Percentiles rank a stretch among this genome's conserved stretches.
phyloP scores from a whole-genome alignment of 331 rosid genomes.

The Dryas integrifolia region DNA sequence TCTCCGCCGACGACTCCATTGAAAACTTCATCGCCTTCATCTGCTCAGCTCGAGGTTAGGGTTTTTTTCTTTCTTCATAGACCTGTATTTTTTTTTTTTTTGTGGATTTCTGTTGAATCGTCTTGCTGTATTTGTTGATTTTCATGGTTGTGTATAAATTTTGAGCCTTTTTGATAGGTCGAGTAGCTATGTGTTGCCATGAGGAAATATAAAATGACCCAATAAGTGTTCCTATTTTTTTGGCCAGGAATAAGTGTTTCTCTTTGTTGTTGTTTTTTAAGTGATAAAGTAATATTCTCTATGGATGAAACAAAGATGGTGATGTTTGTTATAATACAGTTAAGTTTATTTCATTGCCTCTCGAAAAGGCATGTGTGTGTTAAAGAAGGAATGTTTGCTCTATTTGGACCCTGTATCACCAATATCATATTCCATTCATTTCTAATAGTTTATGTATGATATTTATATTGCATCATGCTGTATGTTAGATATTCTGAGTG shows the following conservation, averaged over 20 bases:
- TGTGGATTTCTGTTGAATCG: not conserved
- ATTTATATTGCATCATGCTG: not conserved
- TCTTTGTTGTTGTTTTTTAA: not conserved
- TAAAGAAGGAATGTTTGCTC: not conserved
- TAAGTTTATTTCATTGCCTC: not conserved
- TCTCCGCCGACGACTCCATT: not conserved
- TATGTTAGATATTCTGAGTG: not conserved
- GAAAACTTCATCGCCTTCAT: not conserved
- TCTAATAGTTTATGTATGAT: not conserved
- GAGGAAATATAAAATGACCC: not conserved
- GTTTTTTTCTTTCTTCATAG: not conserved
- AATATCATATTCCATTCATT: not conserved
- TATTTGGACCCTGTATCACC: not conserved
- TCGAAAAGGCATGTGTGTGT: not conserved
- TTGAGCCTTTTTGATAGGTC: not conserved
- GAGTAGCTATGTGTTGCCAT: not conserved
- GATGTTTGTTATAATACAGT: not conserved
- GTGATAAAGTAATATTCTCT: not conserved
- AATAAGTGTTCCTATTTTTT: not conserved
- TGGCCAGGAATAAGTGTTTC: not conserved
- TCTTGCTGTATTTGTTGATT: not conserved
- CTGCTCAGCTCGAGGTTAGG: conserved; percentile 3
- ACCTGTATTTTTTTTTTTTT: too few relatives aligned
- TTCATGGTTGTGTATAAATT: not conserved
- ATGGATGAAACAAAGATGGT: not conserved